Evolutionary conservation across 2,329 filamentous ascomycete genomes (phyloP).

Genomic region (Aspergillus neotritici): DNA sequence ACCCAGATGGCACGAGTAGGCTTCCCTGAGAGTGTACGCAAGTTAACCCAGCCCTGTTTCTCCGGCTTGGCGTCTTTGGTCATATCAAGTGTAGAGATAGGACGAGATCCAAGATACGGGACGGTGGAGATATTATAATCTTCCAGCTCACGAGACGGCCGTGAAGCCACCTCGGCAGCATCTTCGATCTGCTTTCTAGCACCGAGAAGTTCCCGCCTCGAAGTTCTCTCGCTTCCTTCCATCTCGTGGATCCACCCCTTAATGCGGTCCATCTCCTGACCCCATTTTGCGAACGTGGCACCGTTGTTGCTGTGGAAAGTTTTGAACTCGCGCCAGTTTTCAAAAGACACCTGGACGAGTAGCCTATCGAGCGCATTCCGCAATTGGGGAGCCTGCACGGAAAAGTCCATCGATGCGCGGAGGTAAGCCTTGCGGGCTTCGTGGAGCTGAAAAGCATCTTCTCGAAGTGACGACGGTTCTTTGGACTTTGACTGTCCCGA

Average conservation of each 20-base stretch:
- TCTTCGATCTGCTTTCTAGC: slow-evolving; percentile 80
- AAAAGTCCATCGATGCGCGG: slow-evolving; percentile 90
- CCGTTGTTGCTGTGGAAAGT: slow-evolving; percentile 60
- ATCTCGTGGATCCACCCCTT: slow-evolving; percentile 91
- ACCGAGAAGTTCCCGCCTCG: slow-evolving; percentile 72
- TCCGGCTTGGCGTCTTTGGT: slow-evolving; percentile 52
- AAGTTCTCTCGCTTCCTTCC: slow-evolving; percentile 78
- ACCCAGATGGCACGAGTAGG: slow-evolving; percentile 86
- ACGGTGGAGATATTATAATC: slow-evolving; percentile 89
- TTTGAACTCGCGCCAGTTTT: slow-evolving; percentile 84
- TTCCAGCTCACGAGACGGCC: slow-evolving; percentile 86
- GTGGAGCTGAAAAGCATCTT: slow-evolving; percentile 93
- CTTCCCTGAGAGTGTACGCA: slow-evolving; percentile 77
- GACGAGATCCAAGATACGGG: slow-evolving; percentile 68
- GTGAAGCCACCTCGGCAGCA: slow-evolving; percentile 60
- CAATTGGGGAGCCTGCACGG: slow-evolving; percentile 77
- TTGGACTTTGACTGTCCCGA: slow-evolving; percentile 84
- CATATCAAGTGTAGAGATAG: slow-evolving; percentile 59
- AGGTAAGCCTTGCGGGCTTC: slow-evolving; percentile 87
- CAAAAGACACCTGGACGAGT: slow-evolving; percentile 74
- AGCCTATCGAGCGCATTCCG: slow-evolving; percentile 79
- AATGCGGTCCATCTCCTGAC: slow-evolving; percentile 80
- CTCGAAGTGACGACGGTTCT: slow-evolving; percentile 81
- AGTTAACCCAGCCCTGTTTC: slow-evolving; percentile 92
- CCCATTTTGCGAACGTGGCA: slow-evolving; percentile 60